Percentiles rank a stretch among this genome's conserved stretches.
Conservation (phyloP, 2,329 filamentous ascomycete genomes). For the Purpureocillium lavendulum region DNA sequence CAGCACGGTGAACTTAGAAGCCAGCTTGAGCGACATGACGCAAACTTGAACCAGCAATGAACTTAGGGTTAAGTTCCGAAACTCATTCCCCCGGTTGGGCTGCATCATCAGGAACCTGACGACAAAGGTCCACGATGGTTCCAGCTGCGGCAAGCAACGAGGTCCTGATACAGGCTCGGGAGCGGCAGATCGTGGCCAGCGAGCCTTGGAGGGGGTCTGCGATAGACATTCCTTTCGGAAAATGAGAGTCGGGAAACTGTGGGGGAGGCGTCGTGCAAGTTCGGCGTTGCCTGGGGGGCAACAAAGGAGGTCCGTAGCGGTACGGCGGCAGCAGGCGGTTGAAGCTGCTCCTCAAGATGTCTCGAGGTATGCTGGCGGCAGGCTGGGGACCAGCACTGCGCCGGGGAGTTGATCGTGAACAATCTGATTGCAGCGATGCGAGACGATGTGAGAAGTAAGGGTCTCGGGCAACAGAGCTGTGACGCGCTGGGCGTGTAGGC, state of each 20-base stretch:
- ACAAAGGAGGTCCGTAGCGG: conserved; percentile 38
- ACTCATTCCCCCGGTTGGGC: conserved; percentile 47
- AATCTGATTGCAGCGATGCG: too few relatives aligned
- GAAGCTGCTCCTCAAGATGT: background rate
- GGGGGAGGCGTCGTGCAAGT: conserved; percentile 62
- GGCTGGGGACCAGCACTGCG: too few relatives aligned
- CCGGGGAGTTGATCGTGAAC: too few relatives aligned
- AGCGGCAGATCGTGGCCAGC: conserved; percentile 42
- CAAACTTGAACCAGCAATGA: conserved; percentile 66
- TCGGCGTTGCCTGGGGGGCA: conserved; percentile 11
- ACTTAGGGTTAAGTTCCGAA: conserved; percentile 98
- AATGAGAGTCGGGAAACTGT: conserved; percentile 71
- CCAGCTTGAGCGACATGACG: conserved; percentile 61
- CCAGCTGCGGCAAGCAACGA: conserved; percentile 39
- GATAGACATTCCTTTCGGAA: conserved; percentile 59
- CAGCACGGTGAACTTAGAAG: conserved; percentile 47
- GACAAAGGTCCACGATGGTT: conserved; percentile 26
- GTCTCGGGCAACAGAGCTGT: too few relatives aligned
- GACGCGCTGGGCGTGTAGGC: background rate
- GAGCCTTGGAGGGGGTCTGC: conserved; percentile 30
- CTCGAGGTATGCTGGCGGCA: too few relatives aligned
- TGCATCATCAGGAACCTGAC: conserved; percentile 31
- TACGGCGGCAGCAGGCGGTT: conserved; percentile 8
- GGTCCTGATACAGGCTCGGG: conserved; percentile 53
- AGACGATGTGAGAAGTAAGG: too few relatives aligned